Base-by-base conservation (phyloP, 2,329 filamentous ascomycete species). In the Cladosporium sp. region DNA sequence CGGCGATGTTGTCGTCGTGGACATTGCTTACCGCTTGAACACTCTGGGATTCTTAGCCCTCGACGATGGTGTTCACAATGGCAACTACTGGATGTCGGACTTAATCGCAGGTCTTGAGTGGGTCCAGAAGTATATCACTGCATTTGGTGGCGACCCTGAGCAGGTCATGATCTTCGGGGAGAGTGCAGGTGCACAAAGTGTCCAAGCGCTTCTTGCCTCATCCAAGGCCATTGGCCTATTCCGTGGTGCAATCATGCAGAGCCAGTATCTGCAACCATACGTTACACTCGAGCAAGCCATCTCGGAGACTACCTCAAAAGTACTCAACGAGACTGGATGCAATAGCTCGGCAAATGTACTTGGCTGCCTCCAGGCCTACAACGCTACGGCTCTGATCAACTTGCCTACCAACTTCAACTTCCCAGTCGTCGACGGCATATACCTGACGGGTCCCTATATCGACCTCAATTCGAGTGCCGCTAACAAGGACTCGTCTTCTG, bases 11-110 rank as follows among this genome's bases (percentile, higher is more conserved):
- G 76, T 79, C 0, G 69, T 74, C 2, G 73, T 79, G 0, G 71
- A 74, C 3, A 70, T 78, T 49, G 78, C 78, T 61, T 79, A 79
- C 64, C 67, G 72, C n/a, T 64, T 74, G 3, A 66, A 64, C 15
- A 71, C 70, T 3, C 65, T 75, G 12, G 73, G 72, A 3, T 71
- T 73, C 59, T 65, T 75, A 5, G 67, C 71, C 28, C 49, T 74
- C 8, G 61, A 68, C n/a, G 69, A 80, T 61, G 75, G 77, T 15
- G 67, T 73, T 3, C 74, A 76, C 2, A 77, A 77, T 17, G 80
- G 79, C 28, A 82, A 82, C 58, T 80, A 76, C 54, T 79, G 78
- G 5, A 68, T 83, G 1, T 74, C 73, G 4, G 80, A 83, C 64
- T 77, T 80, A 63, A 76, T 79, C 52, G 74, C 70, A 14, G 39